Evolutionary conservation across 352 stramenopile genomes (phyloP).

Genomic region (Phytopythium litorale): DNA sequence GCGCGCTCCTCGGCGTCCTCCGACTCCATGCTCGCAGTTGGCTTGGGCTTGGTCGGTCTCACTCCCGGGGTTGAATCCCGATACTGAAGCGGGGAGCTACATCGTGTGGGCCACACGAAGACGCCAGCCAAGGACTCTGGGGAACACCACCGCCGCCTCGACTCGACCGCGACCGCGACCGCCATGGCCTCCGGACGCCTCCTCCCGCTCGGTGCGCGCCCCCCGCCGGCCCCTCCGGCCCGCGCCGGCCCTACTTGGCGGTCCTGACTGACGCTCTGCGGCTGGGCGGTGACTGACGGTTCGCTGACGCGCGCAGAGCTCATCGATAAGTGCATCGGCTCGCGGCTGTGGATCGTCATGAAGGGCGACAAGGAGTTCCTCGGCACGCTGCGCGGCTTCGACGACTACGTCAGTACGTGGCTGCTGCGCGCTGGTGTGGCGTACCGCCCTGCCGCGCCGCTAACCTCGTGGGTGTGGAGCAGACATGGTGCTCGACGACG

Average conservation of each 20-base stretch:
- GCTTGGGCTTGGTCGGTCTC: background rate
- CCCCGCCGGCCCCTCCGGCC: background rate
- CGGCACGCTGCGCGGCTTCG: constrained; percentile 93
- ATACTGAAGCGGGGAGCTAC: constrained; percentile 15
- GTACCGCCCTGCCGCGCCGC: background rate
- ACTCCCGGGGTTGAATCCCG: background rate
- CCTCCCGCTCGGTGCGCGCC: constrained; percentile 65
- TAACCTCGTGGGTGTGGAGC: background rate
- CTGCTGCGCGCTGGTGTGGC: background rate
- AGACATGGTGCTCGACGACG: constrained; percentile 94
- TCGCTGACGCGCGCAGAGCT: constrained; percentile 76
- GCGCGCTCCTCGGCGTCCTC: constrained; percentile 74
- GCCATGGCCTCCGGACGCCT: constrained; percentile 69
- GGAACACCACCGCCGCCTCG: background rate
- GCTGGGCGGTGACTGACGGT: no score
- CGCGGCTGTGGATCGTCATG: constrained; percentile 99
- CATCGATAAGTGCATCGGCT: constrained; percentile 99
- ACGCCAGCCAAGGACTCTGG: no score
- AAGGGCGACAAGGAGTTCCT: constrained; percentile 97
- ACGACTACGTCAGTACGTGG: constrained; percentile 95
- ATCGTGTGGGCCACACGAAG: background rate
- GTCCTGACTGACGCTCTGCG: no score
- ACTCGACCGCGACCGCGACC: background rate
- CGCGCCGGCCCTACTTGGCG: no score
- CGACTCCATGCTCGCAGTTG: constrained; percentile 27